Conservation (phyloP, 495 filamentous ascomycete species). For the Penicillium dipodomyicola region DNA sequence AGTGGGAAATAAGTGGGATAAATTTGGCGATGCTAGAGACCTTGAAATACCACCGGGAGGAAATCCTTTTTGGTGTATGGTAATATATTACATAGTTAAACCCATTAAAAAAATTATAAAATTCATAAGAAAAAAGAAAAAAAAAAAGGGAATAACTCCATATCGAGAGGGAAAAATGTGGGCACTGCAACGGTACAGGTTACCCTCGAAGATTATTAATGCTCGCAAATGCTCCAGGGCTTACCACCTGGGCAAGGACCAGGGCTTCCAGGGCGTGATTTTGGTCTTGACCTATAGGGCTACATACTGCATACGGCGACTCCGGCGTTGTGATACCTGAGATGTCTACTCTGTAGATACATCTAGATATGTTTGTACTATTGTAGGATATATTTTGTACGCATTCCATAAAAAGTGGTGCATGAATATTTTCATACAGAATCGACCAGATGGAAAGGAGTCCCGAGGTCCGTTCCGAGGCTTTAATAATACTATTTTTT, state of each 20-base stretch:
- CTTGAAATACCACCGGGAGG: conserved; percentile 29
- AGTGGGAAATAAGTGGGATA: conserved; percentile 16
- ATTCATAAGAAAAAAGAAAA: neutral
- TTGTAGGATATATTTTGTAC: neutral
- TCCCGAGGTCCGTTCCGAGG: neutral
- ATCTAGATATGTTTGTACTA: neutral
- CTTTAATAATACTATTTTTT: neutral
- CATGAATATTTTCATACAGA: neutral
- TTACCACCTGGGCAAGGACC: neutral
- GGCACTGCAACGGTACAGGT: conserved; percentile 11
- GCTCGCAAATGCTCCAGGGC: neutral
- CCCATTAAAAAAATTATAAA: neutral
- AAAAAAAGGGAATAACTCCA: neutral
- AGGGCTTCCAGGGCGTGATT: neutral
- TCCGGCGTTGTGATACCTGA: conserved; percentile 8
- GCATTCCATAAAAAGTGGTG: neutral
- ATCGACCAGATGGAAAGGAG: neutral
- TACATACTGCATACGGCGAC: conserved; percentile 13
- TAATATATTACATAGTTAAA: conserved; percentile 6
- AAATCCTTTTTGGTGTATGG: conserved; percentile 10
- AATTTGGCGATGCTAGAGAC: conserved; percentile 28
- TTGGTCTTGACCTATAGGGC: conserved; percentile 8
- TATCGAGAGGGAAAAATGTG: conserved; percentile 6
- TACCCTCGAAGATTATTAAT: conserved; percentile 5
- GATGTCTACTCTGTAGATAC: neutral